Conservation (phyloP, 441 rosid species). For the Brassica hybrid region DNA sequence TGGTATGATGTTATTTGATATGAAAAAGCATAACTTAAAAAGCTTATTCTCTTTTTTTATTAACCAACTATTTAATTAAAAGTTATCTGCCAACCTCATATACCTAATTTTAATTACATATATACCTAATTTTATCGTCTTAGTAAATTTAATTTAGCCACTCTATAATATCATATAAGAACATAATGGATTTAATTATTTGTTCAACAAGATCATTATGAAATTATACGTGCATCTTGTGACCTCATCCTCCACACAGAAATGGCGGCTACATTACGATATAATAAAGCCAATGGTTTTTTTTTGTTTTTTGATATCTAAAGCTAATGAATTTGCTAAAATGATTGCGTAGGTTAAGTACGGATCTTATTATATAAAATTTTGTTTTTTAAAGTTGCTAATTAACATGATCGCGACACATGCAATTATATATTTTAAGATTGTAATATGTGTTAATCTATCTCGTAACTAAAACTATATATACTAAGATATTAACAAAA, state of each 20-base stretch:
- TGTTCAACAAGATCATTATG: slow-evolving; percentile 4
- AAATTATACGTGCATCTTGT: slow-evolving; percentile 29
- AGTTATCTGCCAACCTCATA: slow-evolving; percentile 19
- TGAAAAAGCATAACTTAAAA: neutral
- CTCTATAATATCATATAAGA: too few species aligned
- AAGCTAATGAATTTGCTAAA: neutral
- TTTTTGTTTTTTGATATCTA: neutral
- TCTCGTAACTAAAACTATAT: too few species aligned
- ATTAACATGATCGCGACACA: too few species aligned
- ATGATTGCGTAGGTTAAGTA: slow-evolving; percentile 19
- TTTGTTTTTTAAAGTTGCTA: too few species aligned
- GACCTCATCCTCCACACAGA: slow-evolving; percentile 44
- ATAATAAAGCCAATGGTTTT: slow-evolving; percentile 10
- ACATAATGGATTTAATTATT: too few species aligned
- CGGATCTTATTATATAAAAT: neutral
- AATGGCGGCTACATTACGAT: slow-evolving; percentile 44
- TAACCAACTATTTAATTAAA: neutral
- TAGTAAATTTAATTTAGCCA: too few species aligned
- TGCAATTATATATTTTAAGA: too few species aligned
- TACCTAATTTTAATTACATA: slow-evolving; percentile 15
- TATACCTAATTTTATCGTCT: too few species aligned
- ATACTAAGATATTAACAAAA: too few species aligned
- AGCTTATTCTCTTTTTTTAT: neutral
- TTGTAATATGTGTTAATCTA: too few species aligned
- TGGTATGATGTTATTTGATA: neutral